phyloP scores from a whole-genome alignment of 2,329 filamentous ascomycete species.

The Beauveria brongniartii region DNA sequence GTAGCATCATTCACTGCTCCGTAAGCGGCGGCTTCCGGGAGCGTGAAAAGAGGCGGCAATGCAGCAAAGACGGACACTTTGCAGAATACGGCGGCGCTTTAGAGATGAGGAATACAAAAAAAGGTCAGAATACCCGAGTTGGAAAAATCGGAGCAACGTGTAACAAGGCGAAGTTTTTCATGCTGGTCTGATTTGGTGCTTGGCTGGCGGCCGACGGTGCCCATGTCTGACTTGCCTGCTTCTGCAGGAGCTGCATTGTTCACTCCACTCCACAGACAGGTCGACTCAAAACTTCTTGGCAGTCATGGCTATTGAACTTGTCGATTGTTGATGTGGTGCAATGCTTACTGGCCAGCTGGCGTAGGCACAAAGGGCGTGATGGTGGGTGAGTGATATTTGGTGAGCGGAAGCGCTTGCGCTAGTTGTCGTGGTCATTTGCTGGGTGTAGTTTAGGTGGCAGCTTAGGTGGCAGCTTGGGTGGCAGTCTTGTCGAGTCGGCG shows the following conservation, averaged over 20 bases:
- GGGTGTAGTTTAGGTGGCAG: background rate
- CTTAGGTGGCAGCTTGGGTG: background rate
- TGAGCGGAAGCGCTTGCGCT: slow-evolving; percentile 10
- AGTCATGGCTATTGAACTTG: background rate
- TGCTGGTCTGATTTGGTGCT: background rate
- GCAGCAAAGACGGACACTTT: background rate
- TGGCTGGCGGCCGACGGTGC: background rate
- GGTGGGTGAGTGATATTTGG: background rate
- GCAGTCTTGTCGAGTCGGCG: no score
- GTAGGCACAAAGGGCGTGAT: background rate
- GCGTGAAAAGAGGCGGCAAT: background rate
- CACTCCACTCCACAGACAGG: background rate
- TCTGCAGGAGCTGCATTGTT: background rate
- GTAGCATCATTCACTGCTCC: background rate
- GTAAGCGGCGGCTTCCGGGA: background rate
- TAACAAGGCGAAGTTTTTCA: background rate
- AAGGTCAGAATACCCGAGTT: background rate
- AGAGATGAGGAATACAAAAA: background rate
- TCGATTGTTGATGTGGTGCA: background rate
- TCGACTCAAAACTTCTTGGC: background rate
- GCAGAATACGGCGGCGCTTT: background rate
- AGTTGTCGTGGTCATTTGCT: slow-evolving; percentile 1
- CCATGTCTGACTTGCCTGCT: background rate
- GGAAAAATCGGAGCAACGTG: background rate
- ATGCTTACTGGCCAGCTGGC: background rate